These are phyloP conservation scores for Serendipita indica DNA, from an alignment of 768 basidiomycete species.

Conservation along the genomic window DNA sequence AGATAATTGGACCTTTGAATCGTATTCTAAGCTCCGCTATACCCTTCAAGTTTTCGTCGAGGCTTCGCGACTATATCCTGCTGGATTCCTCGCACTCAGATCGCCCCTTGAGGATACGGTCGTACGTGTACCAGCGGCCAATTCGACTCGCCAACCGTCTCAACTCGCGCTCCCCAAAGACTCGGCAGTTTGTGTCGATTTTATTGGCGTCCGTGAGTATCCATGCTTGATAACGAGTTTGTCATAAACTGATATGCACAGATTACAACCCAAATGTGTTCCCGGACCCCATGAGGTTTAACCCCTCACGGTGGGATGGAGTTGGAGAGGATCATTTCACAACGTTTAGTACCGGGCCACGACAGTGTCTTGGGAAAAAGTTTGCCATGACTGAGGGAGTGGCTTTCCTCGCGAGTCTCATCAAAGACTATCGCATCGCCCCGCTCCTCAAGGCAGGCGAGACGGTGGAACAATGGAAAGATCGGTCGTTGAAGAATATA, in stretches of 20 bases:
- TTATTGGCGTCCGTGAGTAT: slow-evolving; percentile 34
- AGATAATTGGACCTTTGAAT: slow-evolving; percentile 13
- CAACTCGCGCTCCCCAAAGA: not conserved
- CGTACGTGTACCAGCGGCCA: slow-evolving; percentile 13
- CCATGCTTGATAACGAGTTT: not conserved
- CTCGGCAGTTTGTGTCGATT: slow-evolving; percentile 27
- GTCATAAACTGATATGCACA: slow-evolving; percentile 18
- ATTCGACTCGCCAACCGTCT: not conserved
- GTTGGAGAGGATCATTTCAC: slow-evolving; percentile 17
- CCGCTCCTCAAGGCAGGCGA: slow-evolving; percentile 29
- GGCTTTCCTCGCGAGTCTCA: slow-evolving; percentile 35
- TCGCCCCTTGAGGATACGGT: slow-evolving; percentile 14
- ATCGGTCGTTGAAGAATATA: slow-evolving; percentile 16
- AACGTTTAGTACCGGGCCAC: slow-evolving; percentile 28
- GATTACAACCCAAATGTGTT: slow-evolving; percentile 39
- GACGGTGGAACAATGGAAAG: slow-evolving; percentile 21
- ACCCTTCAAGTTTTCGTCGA: slow-evolving; percentile 20
- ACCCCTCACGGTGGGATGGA: slow-evolving; percentile 38
- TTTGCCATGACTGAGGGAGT: slow-evolving; percentile 41
- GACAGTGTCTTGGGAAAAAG: slow-evolving; percentile 38
- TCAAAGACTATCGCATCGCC: slow-evolving; percentile 39
- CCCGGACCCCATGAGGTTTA: slow-evolving; percentile 32
- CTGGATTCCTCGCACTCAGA: slow-evolving; percentile 18
- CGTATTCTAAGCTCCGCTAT: slow-evolving; percentile 22
- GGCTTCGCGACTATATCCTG: slow-evolving; percentile 23